These are phyloP conservation scores for Thelonectria blattea DNA, from an alignment of 2,329 filamentous ascomycete species.

Conservation along the genomic window DNA sequence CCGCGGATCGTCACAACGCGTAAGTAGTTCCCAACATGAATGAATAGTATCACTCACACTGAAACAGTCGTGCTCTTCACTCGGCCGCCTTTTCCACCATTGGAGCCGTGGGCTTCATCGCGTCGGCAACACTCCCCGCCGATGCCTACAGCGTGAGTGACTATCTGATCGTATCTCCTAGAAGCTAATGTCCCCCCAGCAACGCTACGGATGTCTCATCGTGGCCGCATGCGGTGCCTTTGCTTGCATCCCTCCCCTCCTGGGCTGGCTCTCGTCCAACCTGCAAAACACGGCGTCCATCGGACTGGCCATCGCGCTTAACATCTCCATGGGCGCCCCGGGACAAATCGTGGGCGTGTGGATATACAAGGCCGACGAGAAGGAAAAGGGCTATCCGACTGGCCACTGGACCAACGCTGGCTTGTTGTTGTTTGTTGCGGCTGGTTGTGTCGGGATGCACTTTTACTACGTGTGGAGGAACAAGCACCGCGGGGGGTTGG, in stretches of 20 bases:
- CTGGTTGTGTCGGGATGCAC: constrained; percentile 58
- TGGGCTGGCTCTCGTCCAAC: constrained; percentile 72
- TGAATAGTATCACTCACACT: background rate
- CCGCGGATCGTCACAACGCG: constrained; percentile 64
- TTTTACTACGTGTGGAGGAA: constrained; percentile 59
- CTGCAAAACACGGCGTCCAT: constrained; percentile 65
- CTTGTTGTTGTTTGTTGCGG: constrained; percentile 62
- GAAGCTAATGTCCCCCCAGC: background rate
- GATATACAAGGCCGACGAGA: constrained; percentile 72
- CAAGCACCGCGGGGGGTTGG: constrained; percentile 27
- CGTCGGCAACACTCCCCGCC: constrained; percentile 64
- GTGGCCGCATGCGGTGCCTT: constrained; percentile 69
- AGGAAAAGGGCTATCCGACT: constrained; percentile 65
- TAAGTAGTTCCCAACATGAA: constrained; percentile 1
- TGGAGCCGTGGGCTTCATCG: constrained; percentile 58
- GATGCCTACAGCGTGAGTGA: constrained; percentile 52
- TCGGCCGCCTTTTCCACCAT: constrained; percentile 49
- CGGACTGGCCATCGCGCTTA: constrained; percentile 70
- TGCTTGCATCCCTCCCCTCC: constrained; percentile 68
- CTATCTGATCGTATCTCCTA: constrained; percentile 11
- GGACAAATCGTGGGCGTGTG: constrained; percentile 74
- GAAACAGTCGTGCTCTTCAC: constrained; percentile 45
- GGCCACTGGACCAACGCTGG: constrained; percentile 71
- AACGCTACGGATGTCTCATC: constrained; percentile 70
- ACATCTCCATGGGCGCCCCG: constrained; percentile 67